Conservation (phyloP, 129 eudicot species). For the Lactuca sativa region DNA sequence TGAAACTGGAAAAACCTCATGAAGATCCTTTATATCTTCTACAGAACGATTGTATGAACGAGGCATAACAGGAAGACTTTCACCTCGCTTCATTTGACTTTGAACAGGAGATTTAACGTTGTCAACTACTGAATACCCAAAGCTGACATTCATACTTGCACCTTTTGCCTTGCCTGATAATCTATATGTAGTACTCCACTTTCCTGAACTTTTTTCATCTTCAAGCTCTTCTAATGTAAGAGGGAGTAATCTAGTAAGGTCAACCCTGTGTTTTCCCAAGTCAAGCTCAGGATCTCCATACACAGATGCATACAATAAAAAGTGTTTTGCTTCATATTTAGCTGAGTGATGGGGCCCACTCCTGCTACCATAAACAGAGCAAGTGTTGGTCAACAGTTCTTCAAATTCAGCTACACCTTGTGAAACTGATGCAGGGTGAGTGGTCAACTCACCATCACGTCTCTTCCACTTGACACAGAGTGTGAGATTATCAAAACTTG, state of each 20-base stretch:
- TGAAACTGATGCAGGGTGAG: conserved; percentile 53
- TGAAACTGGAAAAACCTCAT: conserved; percentile 71
- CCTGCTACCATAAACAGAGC: conserved; percentile 75
- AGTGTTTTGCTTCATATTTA: conserved; percentile 86
- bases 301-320: conserved; percentile 64
- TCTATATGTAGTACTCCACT: conserved; percentile 82
- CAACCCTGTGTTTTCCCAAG: conserved; percentile 87
- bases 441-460: conserved; percentile 61
- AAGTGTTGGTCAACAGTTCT: conserved; percentile 52
- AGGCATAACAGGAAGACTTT: conserved; percentile 59
- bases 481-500: conserved; percentile 41
- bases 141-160: conserved; percentile 84
- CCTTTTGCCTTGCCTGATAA: conserved; percentile 80
- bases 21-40: conserved; percentile 82
- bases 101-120: conserved; percentile 35
- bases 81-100: conserved; percentile 45
- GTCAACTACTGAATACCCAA: conserved; percentile 60
- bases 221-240: conserved; percentile 89
- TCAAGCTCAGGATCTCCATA: conserved; percentile 63
- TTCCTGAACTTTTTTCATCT: conserved; percentile 79
- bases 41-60: conserved; percentile 32
- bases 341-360: conserved; percentile 81
- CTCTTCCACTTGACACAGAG: conserved; percentile 84
- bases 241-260: conserved; percentile 86
- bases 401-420: conserved; percentile 75